These are phyloP conservation scores for Cubamyces sp. DNA, from an alignment of 768 basidiomycete species.

Conservation along the genomic window DNA sequence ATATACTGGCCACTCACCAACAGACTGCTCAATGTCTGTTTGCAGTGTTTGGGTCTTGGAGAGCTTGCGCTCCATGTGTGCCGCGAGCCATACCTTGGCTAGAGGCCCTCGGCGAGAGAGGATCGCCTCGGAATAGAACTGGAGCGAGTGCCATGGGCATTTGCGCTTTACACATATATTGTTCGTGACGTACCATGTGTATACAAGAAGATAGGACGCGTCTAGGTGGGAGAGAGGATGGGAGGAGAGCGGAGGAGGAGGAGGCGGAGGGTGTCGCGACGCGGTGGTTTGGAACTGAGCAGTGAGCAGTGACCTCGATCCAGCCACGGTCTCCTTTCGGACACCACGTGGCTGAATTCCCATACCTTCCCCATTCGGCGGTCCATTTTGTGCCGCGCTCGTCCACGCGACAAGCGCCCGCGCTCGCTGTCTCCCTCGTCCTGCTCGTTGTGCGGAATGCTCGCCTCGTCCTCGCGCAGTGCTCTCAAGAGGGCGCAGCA, in stretches of 20 bases:
- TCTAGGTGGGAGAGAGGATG: slow-evolving; percentile 16
- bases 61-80: slow-evolving; percentile 98
- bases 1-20: slow-evolving; percentile 57
- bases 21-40: slow-evolving; percentile 93
- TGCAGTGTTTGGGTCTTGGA: slow-evolving; percentile 94
- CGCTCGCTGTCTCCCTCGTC: neutral
- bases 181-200: slow-evolving; percentile 27
- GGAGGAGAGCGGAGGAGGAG: slow-evolving; percentile 3
- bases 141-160: neutral
- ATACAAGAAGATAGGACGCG: slow-evolving; percentile 32
- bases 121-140: slow-evolving; percentile 96
- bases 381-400: slow-evolving; percentile 2
- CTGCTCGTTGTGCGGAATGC: slow-evolving; percentile 21
- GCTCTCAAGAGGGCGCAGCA: slow-evolving; percentile 24
- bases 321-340: slow-evolving; percentile 17
- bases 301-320: neutral
- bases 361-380: slow-evolving; percentile 3
- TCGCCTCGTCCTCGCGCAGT: slow-evolving; percentile 34
- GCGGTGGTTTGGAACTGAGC: slow-evolving; percentile 21
- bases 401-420: neutral
- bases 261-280: slow-evolving; percentile 9
- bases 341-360: slow-evolving; percentile 24
- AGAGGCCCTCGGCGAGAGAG: slow-evolving; percentile 92
- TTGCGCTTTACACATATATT: neutral
- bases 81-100: slow-evolving; percentile 98